Base-by-base conservation (phyloP, 2,329 filamentous ascomycete species). In the Neospermospora avenae region DNA sequence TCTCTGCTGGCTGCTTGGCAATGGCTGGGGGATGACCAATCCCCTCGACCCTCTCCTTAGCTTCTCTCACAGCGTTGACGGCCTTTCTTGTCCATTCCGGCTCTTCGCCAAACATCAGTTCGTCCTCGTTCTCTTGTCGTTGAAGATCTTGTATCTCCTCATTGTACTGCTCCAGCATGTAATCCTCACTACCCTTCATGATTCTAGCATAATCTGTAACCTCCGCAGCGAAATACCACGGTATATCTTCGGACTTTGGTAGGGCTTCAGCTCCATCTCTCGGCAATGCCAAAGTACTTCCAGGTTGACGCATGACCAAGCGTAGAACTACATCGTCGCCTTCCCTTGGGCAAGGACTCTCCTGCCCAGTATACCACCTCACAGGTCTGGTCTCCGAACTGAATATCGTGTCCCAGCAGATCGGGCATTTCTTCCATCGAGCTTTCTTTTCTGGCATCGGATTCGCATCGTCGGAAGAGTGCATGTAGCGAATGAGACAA, bases 401-500 rank as follows among this genome's bases (percentile, higher is more conserved):
- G 72, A 95, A 96, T n/a, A 99, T 85, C 51, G 84, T 87, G 73
- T 99, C 95, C 77, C 91, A 95, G 74, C 95, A 99, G 35, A 99
- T 93, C 0, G 95, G 93, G 68, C 95, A 99, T 73, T 96, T 96
- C 77, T 96, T 96, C 84, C 91, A 97, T 57, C 89, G 82, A 31
- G 88, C 80, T 68, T 84, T 87, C 76, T 88, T 93, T 63, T 88
- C 86, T 0, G 81, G 81, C 1, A 78, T 66, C 10, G 83, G 78
- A 60, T 81, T 82, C 8, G 77, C 76, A 35, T 89, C 88, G n/a
- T 90, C 87, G 24, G 82, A 85, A 7, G 92, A 90, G 69, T 96
- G 90, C 91, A 99, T 97, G 73, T 96, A 99, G 53, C 95, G 88
- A 64, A 98, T 91, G 63, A 98, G 77, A 72, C 95, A 99, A 5